Base-by-base conservation (phyloP, 352 stramenopile genomes). In the Phytophthora ramorum region DNA sequence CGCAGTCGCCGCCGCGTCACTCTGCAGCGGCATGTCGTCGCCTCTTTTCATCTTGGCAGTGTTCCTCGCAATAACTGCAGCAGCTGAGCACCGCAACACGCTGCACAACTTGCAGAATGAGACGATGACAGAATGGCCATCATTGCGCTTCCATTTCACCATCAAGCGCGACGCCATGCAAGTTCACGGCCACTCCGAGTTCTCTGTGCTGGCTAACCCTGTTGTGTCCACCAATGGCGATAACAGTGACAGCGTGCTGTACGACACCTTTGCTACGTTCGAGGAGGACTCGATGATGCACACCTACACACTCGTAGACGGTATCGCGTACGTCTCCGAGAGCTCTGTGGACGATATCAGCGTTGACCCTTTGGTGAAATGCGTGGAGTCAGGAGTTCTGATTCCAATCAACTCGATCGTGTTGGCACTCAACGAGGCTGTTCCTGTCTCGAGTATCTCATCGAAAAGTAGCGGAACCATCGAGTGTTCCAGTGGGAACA, bases 101-200 rank as follows among this genome's bases (percentile, higher is more conserved):
- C n/a, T 13, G 16, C n/a, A 43, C 16, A 32, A 50, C 9, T 46
- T 57, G 10, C 38, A 22, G 24, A 19, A 62, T 38, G 35, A 19
- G 3, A 46, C 10, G 24, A 58, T 22, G 17, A 10, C 7, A 3
- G 32, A 4, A 45, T 73, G 65, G 65, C 65, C 59, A 10, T 65
- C 65, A n/a, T 45, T 73, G 16, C 35, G 45, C n/a, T 66, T 84
- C 22, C 54, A 66, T n/a, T 71, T 81, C 55, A 67, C 32, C 2
- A 57, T 79, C 59, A 81, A 76, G 49, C 70, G 69, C 20, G 55
- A 20, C 19, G 56, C 64, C 22, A 78, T 78, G 69, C 20, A 43
- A n/a, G 41, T 81, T 13, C 63, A 75, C 22, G 66, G 70, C 4
- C 35, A 68, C 12, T 69, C 63, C 9, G 44, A 76, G 30, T 75